Evolutionary conservation across 1,139 yeast genomes (phyloP), one percentile per base, ranked within the genome.

Genomic region (Protomyces inundatus): DNA sequence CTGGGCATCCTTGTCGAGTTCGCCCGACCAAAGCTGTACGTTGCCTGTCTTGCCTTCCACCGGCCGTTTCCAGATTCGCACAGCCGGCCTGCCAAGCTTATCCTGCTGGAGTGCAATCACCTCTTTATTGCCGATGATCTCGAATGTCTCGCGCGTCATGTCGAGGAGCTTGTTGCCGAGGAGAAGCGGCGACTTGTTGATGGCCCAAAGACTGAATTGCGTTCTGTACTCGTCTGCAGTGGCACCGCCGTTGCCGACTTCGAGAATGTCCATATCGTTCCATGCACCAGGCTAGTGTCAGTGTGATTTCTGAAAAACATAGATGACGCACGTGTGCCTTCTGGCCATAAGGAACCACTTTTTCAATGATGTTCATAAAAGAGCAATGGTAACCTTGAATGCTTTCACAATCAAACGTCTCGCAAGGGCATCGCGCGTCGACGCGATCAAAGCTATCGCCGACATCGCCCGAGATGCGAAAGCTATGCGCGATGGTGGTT

Each of bases 181-280:
- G 42, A 73, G 67, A 33, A 73, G 66, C 10, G 75, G 74, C 55
- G 74, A 71, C 63, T 71, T 73, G 40, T 72, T 68, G 23, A 70
- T 67, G 4, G 75, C 70, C 76, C 76, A 73, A 67, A 73, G 66
- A 12, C 74, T 70, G 59, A 72, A 72, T 58, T 72, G 74, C 12
- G 74, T 66, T 55, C 58, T 66, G 55, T 72, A 71, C 60, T 72
- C 75, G 9, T 70, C 72, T 35, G 68, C 69, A 16, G 71, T 66
- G 69, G 70, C 68, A 10, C 72, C 73, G 7, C 75, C 75, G 64
- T 71, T 70, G n/a, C 75, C 76, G 35, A 73, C 74, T 64, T 73
- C 75, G 37, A 73, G 67, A 65, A 69, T 70, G 57, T 73, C 76
- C 55, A 73, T 61, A 65, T 73, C 76, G 61, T 70, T 71, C 75